Percentiles rank a stretch among this genome's conserved stretches.
phyloP scores from a whole-genome alignment of 225 moss, liverwort and hornwort species.

The Marchantia paleacea region DNA sequence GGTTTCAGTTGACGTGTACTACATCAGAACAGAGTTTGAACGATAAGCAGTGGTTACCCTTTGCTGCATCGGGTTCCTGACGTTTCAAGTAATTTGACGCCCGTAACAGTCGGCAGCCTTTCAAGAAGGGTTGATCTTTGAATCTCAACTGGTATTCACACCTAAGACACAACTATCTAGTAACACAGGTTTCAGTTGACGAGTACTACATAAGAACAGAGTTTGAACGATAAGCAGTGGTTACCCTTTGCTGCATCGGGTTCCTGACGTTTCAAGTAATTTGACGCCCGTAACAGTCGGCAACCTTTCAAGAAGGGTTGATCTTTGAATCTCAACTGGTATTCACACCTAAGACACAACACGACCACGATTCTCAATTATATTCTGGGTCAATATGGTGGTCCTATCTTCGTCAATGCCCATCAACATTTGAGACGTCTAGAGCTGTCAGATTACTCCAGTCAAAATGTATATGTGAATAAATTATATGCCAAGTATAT shows the following conservation, averaged over 20 bases:
- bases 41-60: conserved; percentile 35
- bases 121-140: conserved; percentile 57
- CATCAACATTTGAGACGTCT: too few species aligned
- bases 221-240: not conserved
- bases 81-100: conserved; percentile 67
- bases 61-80: conserved; percentile 32
- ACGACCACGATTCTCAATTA: not conserved
- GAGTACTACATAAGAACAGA: not conserved
- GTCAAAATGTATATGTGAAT: too few species aligned
- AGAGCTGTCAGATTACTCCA: too few species aligned
- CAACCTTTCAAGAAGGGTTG: conserved; percentile 61
- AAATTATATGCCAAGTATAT: too few species aligned
- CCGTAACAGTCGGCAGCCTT: conserved; percentile 51
- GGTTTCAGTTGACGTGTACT: not conserved
- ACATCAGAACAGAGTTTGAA: not conserved
- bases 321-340: conserved; percentile 39
- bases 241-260: conserved; percentile 45
- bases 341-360: conserved; percentile 50
- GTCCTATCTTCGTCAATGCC: too few species aligned
- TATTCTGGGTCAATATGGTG: too few species aligned
- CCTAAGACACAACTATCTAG: conserved; percentile 33
- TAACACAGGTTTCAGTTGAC: not conserved
- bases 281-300: conserved; percentile 58
- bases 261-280: conserved; percentile 55
- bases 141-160: conserved; percentile 48